A percentile compares a stretch with the other conserved stretches of the same genome.
These are phyloP conservation scores for Nakaseomyces kungkrabaensis DNA, from an alignment of 1,139 yeast species.

Conservation along the genomic window DNA sequence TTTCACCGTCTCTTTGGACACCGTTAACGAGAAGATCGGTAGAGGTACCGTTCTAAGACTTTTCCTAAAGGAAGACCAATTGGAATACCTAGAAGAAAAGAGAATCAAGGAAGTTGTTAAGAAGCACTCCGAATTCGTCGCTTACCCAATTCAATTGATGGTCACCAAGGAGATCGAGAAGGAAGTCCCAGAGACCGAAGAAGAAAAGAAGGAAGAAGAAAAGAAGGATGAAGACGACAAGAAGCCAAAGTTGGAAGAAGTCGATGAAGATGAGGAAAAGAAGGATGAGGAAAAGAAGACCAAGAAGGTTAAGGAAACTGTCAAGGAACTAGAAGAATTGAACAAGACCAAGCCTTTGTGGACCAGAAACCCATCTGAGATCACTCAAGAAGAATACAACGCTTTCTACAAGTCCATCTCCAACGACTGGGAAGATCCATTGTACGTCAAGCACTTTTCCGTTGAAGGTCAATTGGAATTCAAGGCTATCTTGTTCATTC, in stretches of 20 bases:
- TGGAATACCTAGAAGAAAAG: slow-evolving; percentile 98
- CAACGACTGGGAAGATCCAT: slow-evolving; percentile 99
- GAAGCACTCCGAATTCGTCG: slow-evolving; percentile 98
- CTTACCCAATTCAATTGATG: slow-evolving; percentile 97
- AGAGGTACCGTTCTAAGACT: slow-evolving; percentile 96
- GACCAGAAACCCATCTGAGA: slow-evolving; percentile 98
- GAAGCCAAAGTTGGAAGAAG: slow-evolving; percentile 62
- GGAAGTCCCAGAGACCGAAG: slow-evolving; percentile 74
- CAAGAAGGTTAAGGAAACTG: slow-evolving; percentile 78
- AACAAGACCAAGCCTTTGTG: slow-evolving; percentile 99
- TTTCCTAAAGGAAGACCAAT: slow-evolving; percentile 97
- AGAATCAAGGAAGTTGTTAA: slow-evolving; percentile 98
- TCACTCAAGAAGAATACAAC: slow-evolving; percentile 96
- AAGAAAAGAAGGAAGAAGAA: slow-evolving; percentile 45
- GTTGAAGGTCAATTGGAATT: slow-evolving; percentile 99
- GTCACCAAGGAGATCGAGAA: slow-evolving; percentile 98
- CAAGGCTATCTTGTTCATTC: slow-evolving; percentile 94
- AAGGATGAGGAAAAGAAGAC: slow-evolving; percentile 56
- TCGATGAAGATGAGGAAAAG: slow-evolving; percentile 50
- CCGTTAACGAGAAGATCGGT: slow-evolving; percentile 69
- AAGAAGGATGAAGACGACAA: slow-evolving; percentile 54
- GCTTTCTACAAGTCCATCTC: slow-evolving; percentile 99
- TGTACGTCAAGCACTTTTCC: slow-evolving; percentile 98
- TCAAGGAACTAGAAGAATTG: slow-evolving; percentile 88
- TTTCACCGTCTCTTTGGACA: slow-evolving; percentile 91